Evolutionary conservation across 495 filamentous ascomycete genomes (phyloP).

Genomic region (Pseudotulostoma volvatum): DNA sequence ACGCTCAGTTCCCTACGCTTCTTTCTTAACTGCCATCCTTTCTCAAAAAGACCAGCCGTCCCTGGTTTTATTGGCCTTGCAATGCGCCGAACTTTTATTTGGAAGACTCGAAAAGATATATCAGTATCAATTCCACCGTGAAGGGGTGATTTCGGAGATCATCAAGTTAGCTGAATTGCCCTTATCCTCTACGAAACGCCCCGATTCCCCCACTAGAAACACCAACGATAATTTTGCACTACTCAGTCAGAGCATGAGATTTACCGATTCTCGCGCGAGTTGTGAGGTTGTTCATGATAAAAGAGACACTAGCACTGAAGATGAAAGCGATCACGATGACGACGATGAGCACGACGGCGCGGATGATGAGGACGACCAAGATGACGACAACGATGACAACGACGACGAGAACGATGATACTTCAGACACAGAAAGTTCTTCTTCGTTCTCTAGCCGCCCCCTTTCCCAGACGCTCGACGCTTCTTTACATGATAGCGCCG

Average conservation of each 20-base stretch:
- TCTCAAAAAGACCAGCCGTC: constrained; percentile 88
- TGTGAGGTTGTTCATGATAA: constrained; percentile 5
- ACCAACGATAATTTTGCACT: constrained; percentile 11
- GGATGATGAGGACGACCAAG: constrained; percentile 37
- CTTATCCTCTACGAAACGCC: constrained; percentile 22
- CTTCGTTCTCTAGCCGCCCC: constrained; percentile 33
- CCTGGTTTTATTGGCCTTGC: constrained; percentile 69
- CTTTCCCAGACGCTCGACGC: constrained; percentile 35
- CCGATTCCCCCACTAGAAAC: constrained; percentile 1
- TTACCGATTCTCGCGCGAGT: not conserved
- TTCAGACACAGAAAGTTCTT: constrained; percentile 51
- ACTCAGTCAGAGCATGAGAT: constrained; percentile 3
- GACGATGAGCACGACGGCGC: constrained; percentile 36
- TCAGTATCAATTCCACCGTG: constrained; percentile 90
- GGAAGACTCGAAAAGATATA: constrained; percentile 74
- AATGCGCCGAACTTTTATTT: constrained; percentile 76
- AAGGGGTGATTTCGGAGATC: constrained; percentile 91
- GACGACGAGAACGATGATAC: constrained; percentile 47
- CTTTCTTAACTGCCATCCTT: constrained; percentile 85
- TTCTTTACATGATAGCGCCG: constrained; percentile 56
- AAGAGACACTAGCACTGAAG: constrained; percentile 13
- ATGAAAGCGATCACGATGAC: constrained; percentile 33
- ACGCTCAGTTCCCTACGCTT: constrained; percentile 89
- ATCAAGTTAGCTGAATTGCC: constrained; percentile 49
- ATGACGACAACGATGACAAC: constrained; percentile 38